These are phyloP conservation scores for Blastomyces parvus DNA, from an alignment of 2,329 filamentous ascomycete genomes.

Conservation along the genomic window DNA sequence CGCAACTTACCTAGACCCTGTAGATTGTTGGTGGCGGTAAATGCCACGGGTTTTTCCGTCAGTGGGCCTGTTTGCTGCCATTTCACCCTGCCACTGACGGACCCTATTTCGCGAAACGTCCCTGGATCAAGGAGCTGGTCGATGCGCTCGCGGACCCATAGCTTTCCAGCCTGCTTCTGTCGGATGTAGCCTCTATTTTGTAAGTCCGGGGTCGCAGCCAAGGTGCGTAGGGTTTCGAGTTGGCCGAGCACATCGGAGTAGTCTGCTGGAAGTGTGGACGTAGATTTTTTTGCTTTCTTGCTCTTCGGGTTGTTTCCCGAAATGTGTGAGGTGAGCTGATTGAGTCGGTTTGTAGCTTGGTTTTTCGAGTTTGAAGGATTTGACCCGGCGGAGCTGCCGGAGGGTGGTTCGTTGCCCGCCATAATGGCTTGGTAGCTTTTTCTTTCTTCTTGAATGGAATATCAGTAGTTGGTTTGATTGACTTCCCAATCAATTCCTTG, in stretches of 20 bases:
- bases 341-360: slow-evolving; percentile 37
- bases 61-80: slow-evolving; percentile 42
- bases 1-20: slow-evolving; percentile 48
- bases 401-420: slow-evolving; percentile 8
- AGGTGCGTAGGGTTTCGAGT: slow-evolving; percentile 42
- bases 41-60: slow-evolving; percentile 38
- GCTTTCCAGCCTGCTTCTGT: slow-evolving; percentile 54
- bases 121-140: slow-evolving; percentile 48
- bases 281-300: slow-evolving; percentile 19
- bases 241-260: slow-evolving; percentile 54
- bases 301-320: slow-evolving; percentile 24
- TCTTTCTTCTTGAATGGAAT: not conserved
- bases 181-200: slow-evolving; percentile 50
- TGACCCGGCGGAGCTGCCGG: not conserved
- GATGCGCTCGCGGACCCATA: slow-evolving; percentile 56
- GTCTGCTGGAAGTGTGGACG: slow-evolving; percentile 44
- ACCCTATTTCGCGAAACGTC: slow-evolving; percentile 52
- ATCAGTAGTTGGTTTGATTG: not conserved
- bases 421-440: slow-evolving; percentile 7
- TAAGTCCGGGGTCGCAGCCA: slow-evolving; percentile 47
- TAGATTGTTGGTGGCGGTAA: slow-evolving; percentile 53
- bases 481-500: not conserved
- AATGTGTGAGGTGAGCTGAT: slow-evolving; percentile 41
- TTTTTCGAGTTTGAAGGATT: slow-evolving; percentile 3
- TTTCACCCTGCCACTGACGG: slow-evolving; percentile 48